Evolutionary conservation across 139 green algal genomes (phyloP).

Genomic region (Picochlorum costavermella): DNA sequence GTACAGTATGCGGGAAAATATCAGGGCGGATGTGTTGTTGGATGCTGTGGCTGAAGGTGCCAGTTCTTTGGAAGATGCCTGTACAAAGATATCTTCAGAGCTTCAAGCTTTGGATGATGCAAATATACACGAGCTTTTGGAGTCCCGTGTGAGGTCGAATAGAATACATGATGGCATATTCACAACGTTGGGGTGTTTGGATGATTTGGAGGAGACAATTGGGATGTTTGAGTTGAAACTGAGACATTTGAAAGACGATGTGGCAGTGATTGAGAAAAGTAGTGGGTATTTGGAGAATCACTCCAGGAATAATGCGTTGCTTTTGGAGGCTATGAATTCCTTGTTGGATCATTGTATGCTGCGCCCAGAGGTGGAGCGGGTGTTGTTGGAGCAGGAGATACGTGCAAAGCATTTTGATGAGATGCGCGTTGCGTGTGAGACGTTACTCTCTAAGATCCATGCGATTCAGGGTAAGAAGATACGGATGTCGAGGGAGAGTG

Average conservation of each 20-base stretch:
- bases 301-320: slow-evolving; percentile 33
- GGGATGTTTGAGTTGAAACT: slow-evolving; percentile 39
- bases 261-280: slow-evolving; percentile 38
- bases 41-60: slow-evolving; percentile 38
- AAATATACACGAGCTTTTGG: slow-evolving; percentile 42
- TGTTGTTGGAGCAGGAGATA: not conserved
- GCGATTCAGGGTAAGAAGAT: not conserved
- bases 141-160: slow-evolving; percentile 20
- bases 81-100: slow-evolving; percentile 30
- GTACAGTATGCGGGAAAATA: not conserved
- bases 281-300: slow-evolving; percentile 48
- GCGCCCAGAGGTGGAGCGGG: not conserved
- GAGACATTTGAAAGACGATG: slow-evolving; percentile 37
- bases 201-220: slow-evolving; percentile 47
- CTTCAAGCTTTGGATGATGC: slow-evolving; percentile 40
- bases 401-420: slow-evolving; percentile 20
- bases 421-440: slow-evolving; percentile 14
- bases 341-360: slow-evolving; percentile 20
- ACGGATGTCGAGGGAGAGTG: not conserved
- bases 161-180: slow-evolving; percentile 21
- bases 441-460: slow-evolving; percentile 5
- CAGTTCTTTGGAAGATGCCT: slow-evolving; percentile 38
- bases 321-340: slow-evolving; percentile 33
- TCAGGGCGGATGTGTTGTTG: slow-evolving; percentile 22
- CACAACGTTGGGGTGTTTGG: slow-evolving; percentile 23